phyloP scores from a whole-genome alignment of 768 basidiomycete species.

The Leucocoprinus birnbaumii region DNA sequence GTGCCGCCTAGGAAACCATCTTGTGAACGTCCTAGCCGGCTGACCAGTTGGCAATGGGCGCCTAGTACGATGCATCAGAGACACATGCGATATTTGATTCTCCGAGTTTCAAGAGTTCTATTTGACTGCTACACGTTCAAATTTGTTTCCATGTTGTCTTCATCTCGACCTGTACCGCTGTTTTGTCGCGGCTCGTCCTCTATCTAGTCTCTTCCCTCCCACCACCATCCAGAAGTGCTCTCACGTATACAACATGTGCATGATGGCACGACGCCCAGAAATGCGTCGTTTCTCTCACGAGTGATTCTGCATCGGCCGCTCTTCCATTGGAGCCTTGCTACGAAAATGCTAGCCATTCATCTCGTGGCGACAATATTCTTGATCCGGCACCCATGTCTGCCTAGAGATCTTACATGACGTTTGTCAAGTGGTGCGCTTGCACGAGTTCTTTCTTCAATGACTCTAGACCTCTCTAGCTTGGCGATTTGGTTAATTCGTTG shows the following conservation, averaged over 20 bases:
- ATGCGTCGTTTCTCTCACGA: conserved; percentile 15
- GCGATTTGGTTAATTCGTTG: neutral
- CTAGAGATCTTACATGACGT: conserved; percentile 2
- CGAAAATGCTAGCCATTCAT: neutral
- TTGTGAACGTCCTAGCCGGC: neutral
- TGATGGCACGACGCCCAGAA: conserved; percentile 10
- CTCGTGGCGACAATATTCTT: neutral
- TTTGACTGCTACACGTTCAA: neutral
- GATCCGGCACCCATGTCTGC: conserved; percentile 1
- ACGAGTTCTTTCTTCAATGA: neutral
- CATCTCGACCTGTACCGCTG: conserved; percentile 1
- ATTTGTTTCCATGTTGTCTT: neutral
- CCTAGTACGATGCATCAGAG: neutral
- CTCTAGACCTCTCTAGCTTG: neutral
- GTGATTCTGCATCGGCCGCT: neutral
- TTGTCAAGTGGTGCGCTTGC: neutral
- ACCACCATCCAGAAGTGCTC: conserved; percentile 12
- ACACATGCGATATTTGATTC: neutral
- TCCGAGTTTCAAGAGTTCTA: conserved; percentile 4
- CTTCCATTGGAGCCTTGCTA: conserved; percentile 2
- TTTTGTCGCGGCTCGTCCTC: neutral
- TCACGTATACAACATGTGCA: conserved; percentile 13
- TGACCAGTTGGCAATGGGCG: neutral
- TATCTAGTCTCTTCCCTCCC: conserved; percentile 14
- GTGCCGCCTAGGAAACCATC: neutral